Evolutionary conservation across 352 stramenopile species (phyloP).

Genomic region (Blastocystis sp.): DNA sequence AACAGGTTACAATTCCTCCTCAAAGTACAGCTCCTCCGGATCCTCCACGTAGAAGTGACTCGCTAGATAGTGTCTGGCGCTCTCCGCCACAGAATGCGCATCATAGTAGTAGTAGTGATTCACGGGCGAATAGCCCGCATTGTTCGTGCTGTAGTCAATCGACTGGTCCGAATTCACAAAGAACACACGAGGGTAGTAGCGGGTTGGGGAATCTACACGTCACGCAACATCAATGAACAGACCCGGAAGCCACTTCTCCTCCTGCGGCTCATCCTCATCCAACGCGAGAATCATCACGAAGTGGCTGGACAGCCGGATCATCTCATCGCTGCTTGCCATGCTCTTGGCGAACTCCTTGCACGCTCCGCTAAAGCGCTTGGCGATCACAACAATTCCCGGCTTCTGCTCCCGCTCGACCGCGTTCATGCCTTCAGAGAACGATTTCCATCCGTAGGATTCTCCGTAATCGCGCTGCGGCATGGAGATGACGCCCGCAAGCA

Average conservation of each 20-base stretch:
- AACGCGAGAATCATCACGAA: constrained; percentile 18
- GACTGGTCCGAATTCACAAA: constrained; percentile 14
- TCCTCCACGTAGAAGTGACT: neutral
- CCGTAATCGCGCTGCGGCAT: neutral
- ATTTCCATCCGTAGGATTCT: constrained; percentile 4
- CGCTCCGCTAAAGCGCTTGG: neutral
- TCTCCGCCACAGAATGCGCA: constrained; percentile 1
- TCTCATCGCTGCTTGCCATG: neutral
- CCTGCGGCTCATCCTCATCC: constrained; percentile 23
- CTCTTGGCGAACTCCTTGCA: neutral
- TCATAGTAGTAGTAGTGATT: constrained; percentile 49
- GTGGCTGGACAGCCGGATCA: neutral
- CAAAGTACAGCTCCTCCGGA: neutral
- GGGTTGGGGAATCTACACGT: constrained; percentile 9
- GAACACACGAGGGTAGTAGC: constrained; percentile 55
- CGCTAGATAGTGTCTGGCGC: neutral
- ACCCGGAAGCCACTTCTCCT: constrained; percentile 36
- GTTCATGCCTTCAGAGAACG: neutral
- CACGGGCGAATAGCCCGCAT: constrained; percentile 21
- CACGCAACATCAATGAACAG: too few relatives aligned
- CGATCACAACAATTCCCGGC: constrained; percentile 11
- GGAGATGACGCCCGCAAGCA: neutral
- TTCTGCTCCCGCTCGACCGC: neutral
- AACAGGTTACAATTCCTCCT: constrained; percentile 13
- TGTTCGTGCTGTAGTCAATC: constrained; percentile 48